Conservation (phyloP, 805 yeast genomes). For the Kuraishia floccosa region DNA sequence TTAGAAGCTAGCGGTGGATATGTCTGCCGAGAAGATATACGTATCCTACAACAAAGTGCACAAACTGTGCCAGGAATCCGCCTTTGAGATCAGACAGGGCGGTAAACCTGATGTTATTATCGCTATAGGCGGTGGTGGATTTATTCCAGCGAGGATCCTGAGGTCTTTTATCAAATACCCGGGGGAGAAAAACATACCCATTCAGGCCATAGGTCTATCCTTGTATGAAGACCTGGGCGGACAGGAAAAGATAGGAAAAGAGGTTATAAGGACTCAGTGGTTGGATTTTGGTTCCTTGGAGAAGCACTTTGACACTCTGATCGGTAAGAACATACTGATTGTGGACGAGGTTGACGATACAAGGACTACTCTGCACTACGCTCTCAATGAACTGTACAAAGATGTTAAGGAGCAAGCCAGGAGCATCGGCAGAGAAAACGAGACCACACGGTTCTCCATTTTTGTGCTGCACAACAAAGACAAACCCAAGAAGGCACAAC, state of each 20-base stretch:
- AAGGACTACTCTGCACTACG: slow-evolving; percentile 81
- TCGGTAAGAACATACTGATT: slow-evolving; percentile 71
- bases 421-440: slow-evolving; percentile 44
- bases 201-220: slow-evolving; percentile 60
- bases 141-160: slow-evolving; percentile 57
- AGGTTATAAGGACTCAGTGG: slow-evolving; percentile 87
- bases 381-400: slow-evolving; percentile 63
- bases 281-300: slow-evolving; percentile 66
- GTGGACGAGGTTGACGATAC: slow-evolving; percentile 92
- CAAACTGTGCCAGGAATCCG: slow-evolving; percentile 34
- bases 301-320: slow-evolving; percentile 60
- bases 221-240: slow-evolving; percentile 48
- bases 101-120: slow-evolving; percentile 43
- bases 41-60: slow-evolving; percentile 77
- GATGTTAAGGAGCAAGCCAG: slow-evolving; percentile 52
- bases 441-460: slow-evolving; percentile 56
- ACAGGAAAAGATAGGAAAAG: slow-evolving; percentile 55
- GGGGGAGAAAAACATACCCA: slow-evolving; percentile 57
- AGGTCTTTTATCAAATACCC: slow-evolving; percentile 49
- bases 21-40: slow-evolving; percentile 33
- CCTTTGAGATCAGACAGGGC: slow-evolving; percentile 40
- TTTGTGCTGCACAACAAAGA: slow-evolving; percentile 80
- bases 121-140: slow-evolving; percentile 69
- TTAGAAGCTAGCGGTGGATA: too few relatives aligned
- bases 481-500: slow-evolving; percentile 68